Evolutionary conservation across 441 rosid genomes (phyloP).

Genomic region (Erodium texanum): DNA sequence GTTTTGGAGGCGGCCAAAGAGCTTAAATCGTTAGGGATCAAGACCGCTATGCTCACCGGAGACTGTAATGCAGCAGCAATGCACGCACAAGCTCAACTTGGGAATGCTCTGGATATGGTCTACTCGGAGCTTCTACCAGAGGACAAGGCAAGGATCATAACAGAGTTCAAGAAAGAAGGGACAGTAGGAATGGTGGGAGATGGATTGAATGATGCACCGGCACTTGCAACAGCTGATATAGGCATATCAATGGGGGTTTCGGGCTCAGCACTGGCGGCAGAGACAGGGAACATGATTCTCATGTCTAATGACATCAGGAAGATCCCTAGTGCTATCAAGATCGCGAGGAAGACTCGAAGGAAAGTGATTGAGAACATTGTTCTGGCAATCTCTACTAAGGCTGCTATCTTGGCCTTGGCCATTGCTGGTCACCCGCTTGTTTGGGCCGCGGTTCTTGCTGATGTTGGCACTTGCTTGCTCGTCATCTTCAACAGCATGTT

Average conservation of each 20-base stretch:
- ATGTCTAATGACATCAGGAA: constrained; percentile 85
- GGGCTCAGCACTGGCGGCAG: constrained; percentile 80
- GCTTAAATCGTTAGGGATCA: constrained; percentile 48
- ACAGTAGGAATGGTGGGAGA: constrained; percentile 81
- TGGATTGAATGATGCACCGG: constrained; percentile 87
- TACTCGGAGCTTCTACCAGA: constrained; percentile 72
- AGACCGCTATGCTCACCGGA: constrained; percentile 76
- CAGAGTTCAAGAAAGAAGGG: constrained; percentile 47
- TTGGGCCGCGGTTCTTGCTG: constrained; percentile 87
- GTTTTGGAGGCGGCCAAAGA: constrained; percentile 48
- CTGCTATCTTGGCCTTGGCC: constrained; percentile 54
- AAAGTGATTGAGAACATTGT: constrained; percentile 59
- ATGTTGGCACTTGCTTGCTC: constrained; percentile 72
- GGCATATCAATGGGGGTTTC: constrained; percentile 96
- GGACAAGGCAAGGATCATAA: constrained; percentile 51
- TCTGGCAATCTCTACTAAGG: constrained; percentile 49
- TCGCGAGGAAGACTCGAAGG: constrained; percentile 44
- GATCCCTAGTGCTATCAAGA: constrained; percentile 54
- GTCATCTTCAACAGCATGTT: constrained; percentile 83
- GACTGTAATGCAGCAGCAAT: constrained; percentile 59
- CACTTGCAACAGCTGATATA: constrained; percentile 72
- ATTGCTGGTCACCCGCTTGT: constrained; percentile 71
- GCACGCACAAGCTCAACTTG: constrained; percentile 66
- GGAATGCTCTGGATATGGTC: constrained; percentile 44
- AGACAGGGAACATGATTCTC: constrained; percentile 64